Evolutionary conservation across 75 land plant species (phyloP).

Genomic region (Pinus albicaulis): DNA sequence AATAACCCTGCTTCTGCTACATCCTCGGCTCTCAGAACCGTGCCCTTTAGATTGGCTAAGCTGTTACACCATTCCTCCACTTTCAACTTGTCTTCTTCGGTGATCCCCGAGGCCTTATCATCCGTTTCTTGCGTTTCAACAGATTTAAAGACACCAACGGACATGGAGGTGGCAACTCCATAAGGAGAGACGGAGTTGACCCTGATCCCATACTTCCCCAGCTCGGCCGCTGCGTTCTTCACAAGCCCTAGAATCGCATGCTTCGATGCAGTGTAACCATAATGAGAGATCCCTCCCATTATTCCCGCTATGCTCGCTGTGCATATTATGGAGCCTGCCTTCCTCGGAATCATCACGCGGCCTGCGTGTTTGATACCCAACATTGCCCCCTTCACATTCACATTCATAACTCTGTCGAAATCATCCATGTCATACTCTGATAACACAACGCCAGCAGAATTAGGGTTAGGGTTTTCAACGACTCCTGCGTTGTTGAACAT

Average conservation of each 20-base stretch:
- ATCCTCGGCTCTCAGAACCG: slow-evolving; percentile 5
- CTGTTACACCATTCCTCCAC: neutral
- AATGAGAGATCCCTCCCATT: slow-evolving; percentile 12
- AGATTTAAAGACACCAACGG: neutral
- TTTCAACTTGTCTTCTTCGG: neutral
- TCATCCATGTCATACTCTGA: slow-evolving; percentile 11
- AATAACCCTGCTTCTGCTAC: slow-evolving; percentile 14
- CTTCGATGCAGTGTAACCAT: slow-evolving; percentile 16
- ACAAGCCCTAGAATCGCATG: slow-evolving; percentile 12
- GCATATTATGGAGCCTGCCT: slow-evolving; percentile 18
- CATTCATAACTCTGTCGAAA: slow-evolving; percentile 11
- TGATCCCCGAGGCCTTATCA: neutral
- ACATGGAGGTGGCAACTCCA: slow-evolving; percentile 17
- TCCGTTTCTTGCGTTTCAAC: neutral
- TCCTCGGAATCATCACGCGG: slow-evolving; percentile 23
- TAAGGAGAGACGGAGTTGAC: slow-evolving; percentile 35
- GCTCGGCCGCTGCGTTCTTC: slow-evolving; percentile 17
- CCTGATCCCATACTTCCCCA: slow-evolving; percentile 17
- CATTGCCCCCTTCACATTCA: slow-evolving; percentile 15
- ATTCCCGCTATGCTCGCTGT: slow-evolving; percentile 25
- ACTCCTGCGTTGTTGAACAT: slow-evolving; percentile 32
- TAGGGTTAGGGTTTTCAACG: no score
- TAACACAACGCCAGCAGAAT: no score
- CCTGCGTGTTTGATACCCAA: slow-evolving; percentile 20
- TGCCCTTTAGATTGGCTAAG: slow-evolving; percentile 1